Percentiles rank a stretch among this genome's conserved stretches.
These are phyloP conservation scores for Talaromyces borbonicus DNA, from an alignment of 495 filamentous ascomycete species.

Conservation along the genomic window DNA sequence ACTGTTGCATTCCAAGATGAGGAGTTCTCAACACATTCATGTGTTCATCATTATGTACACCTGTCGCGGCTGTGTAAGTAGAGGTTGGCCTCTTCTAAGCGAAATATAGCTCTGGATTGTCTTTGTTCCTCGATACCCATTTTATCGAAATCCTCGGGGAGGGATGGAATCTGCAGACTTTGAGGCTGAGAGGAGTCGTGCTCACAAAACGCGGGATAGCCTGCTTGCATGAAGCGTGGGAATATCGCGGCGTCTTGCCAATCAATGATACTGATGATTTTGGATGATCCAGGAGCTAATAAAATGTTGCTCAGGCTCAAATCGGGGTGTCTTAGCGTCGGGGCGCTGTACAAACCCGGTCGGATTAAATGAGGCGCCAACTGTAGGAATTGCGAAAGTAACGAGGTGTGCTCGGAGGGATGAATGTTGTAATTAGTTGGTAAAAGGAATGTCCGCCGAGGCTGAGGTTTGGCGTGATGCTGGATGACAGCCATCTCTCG, in stretches of 20 bases:
- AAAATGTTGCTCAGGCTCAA: slow-evolving; percentile 24
- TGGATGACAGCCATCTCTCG: slow-evolving; percentile 17
- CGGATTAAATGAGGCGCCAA: slow-evolving; percentile 20
- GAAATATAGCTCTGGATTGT: slow-evolving; percentile 17
- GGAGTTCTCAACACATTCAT: slow-evolving; percentile 19
- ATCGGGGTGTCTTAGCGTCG: slow-evolving; percentile 25
- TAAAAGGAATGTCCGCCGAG: slow-evolving; percentile 25
- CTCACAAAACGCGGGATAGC: slow-evolving; percentile 31
- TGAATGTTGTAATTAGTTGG: slow-evolving; percentile 21
- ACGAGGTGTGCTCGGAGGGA: slow-evolving; percentile 18
- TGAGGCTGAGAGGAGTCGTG: slow-evolving; percentile 22
- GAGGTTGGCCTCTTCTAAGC: slow-evolving; percentile 26
- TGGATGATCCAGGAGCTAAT: slow-evolving; percentile 19
- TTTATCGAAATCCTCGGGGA: slow-evolving; percentile 21
- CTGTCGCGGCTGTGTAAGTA: slow-evolving; percentile 30
- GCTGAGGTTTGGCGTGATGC: slow-evolving; percentile 21
- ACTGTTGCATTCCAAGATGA: slow-evolving; percentile 22
- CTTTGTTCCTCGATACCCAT: slow-evolving; percentile 19
- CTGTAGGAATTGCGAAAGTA: slow-evolving; percentile 22
- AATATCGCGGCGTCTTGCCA: slow-evolving; percentile 25
- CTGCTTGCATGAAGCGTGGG: slow-evolving; percentile 25
- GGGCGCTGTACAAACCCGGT: slow-evolving; percentile 12
- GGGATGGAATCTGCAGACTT: slow-evolving; percentile 21
- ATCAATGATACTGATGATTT: slow-evolving; percentile 28
- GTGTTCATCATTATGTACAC: slow-evolving; percentile 21